Evolutionary conservation across 306 rosid genomes (phyloP).

Genomic region (Arachis hypogaea): DNA sequence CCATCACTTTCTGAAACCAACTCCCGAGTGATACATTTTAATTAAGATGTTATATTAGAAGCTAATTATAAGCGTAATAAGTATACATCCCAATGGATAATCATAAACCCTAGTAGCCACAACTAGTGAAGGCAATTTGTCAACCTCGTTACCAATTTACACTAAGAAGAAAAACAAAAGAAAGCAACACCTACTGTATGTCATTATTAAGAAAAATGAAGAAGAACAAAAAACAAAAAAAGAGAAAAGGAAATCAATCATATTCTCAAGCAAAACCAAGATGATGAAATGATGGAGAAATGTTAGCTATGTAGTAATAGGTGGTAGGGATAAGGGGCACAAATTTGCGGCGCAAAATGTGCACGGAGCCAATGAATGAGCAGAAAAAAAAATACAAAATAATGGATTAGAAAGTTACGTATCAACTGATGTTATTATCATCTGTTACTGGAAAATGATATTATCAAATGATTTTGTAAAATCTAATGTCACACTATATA

Average conservation of each 20-base stretch:
- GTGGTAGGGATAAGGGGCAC: too few relatives aligned
- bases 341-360: slow-evolving; percentile 52
- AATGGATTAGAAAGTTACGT: slow-evolving; percentile 14
- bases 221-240: background rate
- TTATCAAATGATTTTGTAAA: too few relatives aligned
- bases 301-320: background rate
- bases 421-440: background rate
- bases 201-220: background rate
- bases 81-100: background rate
- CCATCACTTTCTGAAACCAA: slow-evolving; percentile 64
- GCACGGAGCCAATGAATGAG: slow-evolving; percentile 19
- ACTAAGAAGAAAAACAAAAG: background rate
- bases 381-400: background rate
- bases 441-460: too few relatives aligned
- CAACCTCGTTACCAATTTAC: background rate
- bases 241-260: background rate
- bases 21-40: slow-evolving; percentile 52
- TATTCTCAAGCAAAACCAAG: slow-evolving; percentile 9
- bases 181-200: background rate
- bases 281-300: background rate
- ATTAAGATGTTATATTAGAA: background rate
- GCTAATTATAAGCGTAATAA: background rate
- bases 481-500: too few relatives aligned
- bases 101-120: background rate
- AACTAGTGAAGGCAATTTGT: background rate